A percentile compares a stretch with the other conserved stretches of the same genome.
Conservation (phyloP, 495 filamentous ascomycete species). For the Hypoxylon fragiforme region DNA sequence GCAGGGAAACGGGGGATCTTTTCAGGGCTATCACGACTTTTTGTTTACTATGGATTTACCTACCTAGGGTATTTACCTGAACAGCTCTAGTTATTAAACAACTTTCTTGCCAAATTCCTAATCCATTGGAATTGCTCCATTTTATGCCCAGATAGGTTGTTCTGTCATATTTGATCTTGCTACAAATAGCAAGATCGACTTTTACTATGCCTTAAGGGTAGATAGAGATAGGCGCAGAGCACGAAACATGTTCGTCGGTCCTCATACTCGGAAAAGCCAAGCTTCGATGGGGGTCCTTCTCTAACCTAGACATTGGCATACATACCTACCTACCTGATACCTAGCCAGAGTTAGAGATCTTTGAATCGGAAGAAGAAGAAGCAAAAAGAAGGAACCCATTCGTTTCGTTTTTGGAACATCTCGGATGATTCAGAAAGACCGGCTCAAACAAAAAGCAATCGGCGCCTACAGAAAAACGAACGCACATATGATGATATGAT, state of each 20-base stretch:
- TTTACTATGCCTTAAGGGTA: constrained; percentile 16
- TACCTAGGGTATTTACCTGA: too few species aligned
- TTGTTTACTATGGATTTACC: constrained; percentile 9
- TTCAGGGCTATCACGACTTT: constrained; percentile 4
- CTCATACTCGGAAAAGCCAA: too few species aligned
- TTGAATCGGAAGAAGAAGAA: constrained; percentile 19
- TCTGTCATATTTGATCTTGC: neutral
- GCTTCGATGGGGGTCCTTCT: too few species aligned
- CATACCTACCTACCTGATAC: too few species aligned
- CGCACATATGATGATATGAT: neutral
- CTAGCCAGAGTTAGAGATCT: constrained; percentile 20
- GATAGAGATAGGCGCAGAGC: constrained; percentile 34
- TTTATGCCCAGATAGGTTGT: neutral
- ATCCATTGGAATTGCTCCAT: constrained; percentile 14
- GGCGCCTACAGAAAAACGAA: too few species aligned
- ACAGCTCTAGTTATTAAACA: too few species aligned
- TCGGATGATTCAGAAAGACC: too few species aligned
- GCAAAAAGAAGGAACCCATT: constrained; percentile 23
- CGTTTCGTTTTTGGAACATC: constrained; percentile 14
- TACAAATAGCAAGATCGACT: constrained; percentile 1
- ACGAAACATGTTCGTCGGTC: constrained; percentile 16
- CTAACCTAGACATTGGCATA: too few species aligned
- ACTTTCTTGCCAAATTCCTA: too few species aligned
- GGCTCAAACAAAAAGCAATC: too few species aligned
- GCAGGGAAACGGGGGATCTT: too few species aligned